These are phyloP conservation scores for Viola pubescens DNA, from an alignment of 441 rosid species.

Conservation along the genomic window DNA sequence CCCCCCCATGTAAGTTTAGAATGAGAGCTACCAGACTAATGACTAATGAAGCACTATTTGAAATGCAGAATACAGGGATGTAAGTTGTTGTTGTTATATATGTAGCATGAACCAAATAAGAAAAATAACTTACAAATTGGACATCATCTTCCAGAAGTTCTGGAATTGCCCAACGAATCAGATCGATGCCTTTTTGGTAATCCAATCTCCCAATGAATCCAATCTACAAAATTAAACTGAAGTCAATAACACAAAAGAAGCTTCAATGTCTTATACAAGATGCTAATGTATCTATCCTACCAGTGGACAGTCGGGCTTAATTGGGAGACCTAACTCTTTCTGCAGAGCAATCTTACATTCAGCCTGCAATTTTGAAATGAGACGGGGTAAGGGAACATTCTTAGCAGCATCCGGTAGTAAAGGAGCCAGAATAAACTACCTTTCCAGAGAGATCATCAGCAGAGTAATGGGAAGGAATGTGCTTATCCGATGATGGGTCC, in stretches of 20 bases:
- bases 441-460: constrained; percentile 67
- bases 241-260: constrained; percentile 14
- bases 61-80: neutral
- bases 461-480: constrained; percentile 56
- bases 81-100: neutral
- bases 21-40: too few species aligned
- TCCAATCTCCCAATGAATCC: constrained; percentile 95
- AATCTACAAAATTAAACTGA: constrained; percentile 42
- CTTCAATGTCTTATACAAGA: constrained; percentile 1
- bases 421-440: constrained; percentile 32
- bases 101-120: neutral
- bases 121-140: constrained; percentile 73
- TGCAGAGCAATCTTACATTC: constrained; percentile 82
- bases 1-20: too few species aligned
- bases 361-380: constrained; percentile 37
- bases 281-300: constrained; percentile 30
- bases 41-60: too few species aligned
- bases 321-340: constrained; percentile 77
- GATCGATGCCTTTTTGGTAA: constrained; percentile 92
- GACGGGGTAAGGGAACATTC: constrained; percentile 13
- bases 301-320: constrained; percentile 75
- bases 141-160: constrained; percentile 80
- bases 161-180: constrained; percentile 55
- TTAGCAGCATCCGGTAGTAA: constrained; percentile 4
- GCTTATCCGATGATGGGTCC: constrained; percentile 72